A percentile compares a stretch with the other conserved stretches of the same genome.
Conservation (phyloP, 768 basidiomycete species). For the Royoungia palumana region DNA sequence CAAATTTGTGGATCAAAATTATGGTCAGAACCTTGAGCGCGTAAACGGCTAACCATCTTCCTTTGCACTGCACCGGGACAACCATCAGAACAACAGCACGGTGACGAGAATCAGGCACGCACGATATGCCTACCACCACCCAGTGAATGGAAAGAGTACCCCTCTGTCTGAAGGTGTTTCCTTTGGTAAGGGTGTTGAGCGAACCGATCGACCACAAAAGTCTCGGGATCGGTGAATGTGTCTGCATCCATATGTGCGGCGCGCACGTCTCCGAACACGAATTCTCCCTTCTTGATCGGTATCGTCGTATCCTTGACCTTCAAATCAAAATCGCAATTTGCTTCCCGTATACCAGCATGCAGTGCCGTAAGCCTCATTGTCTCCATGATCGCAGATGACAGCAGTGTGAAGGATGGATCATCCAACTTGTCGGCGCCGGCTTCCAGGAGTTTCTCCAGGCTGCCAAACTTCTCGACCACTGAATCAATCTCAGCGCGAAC, state of each 20-base stretch:
- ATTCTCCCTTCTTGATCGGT: slow-evolving; percentile 21
- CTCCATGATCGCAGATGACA: slow-evolving; percentile 27
- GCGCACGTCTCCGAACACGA: slow-evolving; percentile 15
- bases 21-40: slow-evolving; percentile 17
- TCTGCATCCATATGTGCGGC: slow-evolving; percentile 19
- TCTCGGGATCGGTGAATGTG: slow-evolving; percentile 9
- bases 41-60: slow-evolving; percentile 24
- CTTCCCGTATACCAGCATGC: slow-evolving; percentile 16
- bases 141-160: slow-evolving; percentile 11
- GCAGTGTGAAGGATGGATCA: slow-evolving; percentile 14
- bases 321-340: slow-evolving; percentile 16
- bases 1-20: slow-evolving; percentile 16
- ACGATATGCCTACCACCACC: slow-evolving; percentile 20
- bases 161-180: slow-evolving; percentile 13
- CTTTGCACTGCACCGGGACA: slow-evolving; percentile 21
- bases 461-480: slow-evolving; percentile 10
- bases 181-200: slow-evolving; percentile 10
- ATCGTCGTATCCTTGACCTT: slow-evolving; percentile 6
- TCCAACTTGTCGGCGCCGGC: slow-evolving; percentile 14
- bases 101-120: background rate
- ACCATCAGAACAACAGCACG: background rate
- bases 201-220: slow-evolving; percentile 21
- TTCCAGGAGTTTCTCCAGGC: slow-evolving; percentile 11
- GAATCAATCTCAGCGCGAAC: slow-evolving; percentile 46
- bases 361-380: slow-evolving; percentile 22